phyloP scores from a whole-genome alignment of 495 filamentous ascomycete species.

The Polyplosphaeria fusca region DNA sequence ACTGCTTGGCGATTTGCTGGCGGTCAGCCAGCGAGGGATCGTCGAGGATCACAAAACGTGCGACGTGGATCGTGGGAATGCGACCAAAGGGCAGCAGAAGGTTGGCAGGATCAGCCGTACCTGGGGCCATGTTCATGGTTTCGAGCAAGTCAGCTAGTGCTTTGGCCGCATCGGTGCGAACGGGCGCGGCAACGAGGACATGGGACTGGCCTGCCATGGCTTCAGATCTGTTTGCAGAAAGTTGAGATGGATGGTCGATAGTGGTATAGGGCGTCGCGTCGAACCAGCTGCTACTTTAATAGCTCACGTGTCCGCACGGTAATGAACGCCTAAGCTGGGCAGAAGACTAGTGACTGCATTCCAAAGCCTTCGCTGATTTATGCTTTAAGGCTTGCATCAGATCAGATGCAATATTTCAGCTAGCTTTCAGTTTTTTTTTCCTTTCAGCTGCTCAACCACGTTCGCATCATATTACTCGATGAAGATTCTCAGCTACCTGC shows the following conservation, averaged over 20 bases:
- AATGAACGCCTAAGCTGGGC: background rate
- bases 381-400: background rate
- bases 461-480: background rate
- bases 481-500: background rate
- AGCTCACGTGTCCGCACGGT: background rate
- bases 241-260: background rate
- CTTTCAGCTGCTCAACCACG: background rate
- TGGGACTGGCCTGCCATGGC: conserved; percentile 14
- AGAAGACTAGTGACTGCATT: background rate
- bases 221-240: background rate
- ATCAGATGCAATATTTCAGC: conserved; percentile 1
- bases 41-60: conserved; percentile 14
- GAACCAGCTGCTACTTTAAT: conserved; percentile 14
- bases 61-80: conserved; percentile 10
- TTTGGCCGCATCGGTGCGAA: conserved; percentile 1
- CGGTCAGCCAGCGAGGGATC: conserved; percentile 15
- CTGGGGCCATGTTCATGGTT: conserved; percentile 9
- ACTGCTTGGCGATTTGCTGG: conserved; percentile 11
- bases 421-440: conserved; percentile 3
- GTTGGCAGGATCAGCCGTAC: conserved; percentile 10
- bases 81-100: conserved; percentile 14
- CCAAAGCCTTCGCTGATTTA: background rate
- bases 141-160: conserved; percentile 10
- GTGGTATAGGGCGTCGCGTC: background rate
- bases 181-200: conserved; percentile 9